These are phyloP conservation scores for Pythium guiyangense DNA, from an alignment of 352 stramenopile species.

Conservation along the genomic window DNA sequence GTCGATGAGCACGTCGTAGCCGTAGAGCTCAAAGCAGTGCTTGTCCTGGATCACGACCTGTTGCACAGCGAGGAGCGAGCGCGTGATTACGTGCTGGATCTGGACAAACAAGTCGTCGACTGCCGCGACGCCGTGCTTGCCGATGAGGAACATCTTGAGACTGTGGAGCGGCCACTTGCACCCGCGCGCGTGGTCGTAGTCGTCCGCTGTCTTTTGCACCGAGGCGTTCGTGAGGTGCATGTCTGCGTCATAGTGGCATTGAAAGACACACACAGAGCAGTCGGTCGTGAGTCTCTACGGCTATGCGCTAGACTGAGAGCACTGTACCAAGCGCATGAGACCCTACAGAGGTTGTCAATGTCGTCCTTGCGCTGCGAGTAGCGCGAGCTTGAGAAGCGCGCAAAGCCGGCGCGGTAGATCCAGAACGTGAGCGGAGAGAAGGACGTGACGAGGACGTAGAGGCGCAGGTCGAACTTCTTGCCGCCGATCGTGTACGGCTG, in stretches of 20 bases:
- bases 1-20: slow-evolving; percentile 87
- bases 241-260: slow-evolving; percentile 23
- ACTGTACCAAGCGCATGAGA: too few relatives aligned
- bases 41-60: slow-evolving; percentile 89
- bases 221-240: slow-evolving; percentile 95
- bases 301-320: slow-evolving; percentile 12
- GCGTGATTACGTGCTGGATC: slow-evolving; percentile 49
- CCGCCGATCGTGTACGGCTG: slow-evolving; percentile 85
- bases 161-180: slow-evolving; percentile 60
- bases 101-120: slow-evolving; percentile 40
- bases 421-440: slow-evolving; percentile 84
- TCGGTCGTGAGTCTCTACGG: too few relatives aligned
- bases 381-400: slow-evolving; percentile 77
- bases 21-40: slow-evolving; percentile 88
- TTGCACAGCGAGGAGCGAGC: slow-evolving; percentile 74
- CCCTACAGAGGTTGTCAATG: slow-evolving; percentile 80
- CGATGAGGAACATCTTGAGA: slow-evolving; percentile 63
- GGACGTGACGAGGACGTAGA: slow-evolving; percentile 88
- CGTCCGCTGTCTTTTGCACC: slow-evolving; percentile 83
- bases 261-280: too few relatives aligned
- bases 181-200: slow-evolving; percentile 65
- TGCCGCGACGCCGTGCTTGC: slow-evolving; percentile 57
- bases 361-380: slow-evolving; percentile 78
- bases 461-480: slow-evolving; percentile 89
- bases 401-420: slow-evolving; percentile 82